A percentile compares a stretch with the other conserved stretches of the same genome.
Conservation (phyloP, 768 basidiomycete species). For the Tricholoma saponaceum region DNA sequence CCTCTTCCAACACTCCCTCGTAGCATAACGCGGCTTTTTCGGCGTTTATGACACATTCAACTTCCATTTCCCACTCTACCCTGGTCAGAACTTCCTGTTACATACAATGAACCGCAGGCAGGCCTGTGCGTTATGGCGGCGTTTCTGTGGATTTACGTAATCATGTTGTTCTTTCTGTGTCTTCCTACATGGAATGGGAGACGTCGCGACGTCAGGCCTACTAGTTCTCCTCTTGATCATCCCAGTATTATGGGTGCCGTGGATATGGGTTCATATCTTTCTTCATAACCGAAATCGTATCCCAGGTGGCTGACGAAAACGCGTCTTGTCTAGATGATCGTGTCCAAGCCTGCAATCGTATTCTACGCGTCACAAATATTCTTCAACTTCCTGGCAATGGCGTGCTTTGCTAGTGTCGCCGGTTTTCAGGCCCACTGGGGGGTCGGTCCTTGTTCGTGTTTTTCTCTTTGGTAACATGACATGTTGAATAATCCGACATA, state of each 20-base stretch:
- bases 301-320: not conserved
- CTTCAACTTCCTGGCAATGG: slow-evolving; percentile 92
- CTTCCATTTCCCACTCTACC: slow-evolving; percentile 9
- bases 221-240: slow-evolving; percentile 63
- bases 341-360: slow-evolving; percentile 78
- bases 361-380: slow-evolving; percentile 78
- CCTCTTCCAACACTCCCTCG: not conserved
- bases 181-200: slow-evolving; percentile 28
- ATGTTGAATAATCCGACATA: slow-evolving; percentile 14
- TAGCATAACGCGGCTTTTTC: not conserved
- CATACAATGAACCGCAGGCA: not conserved
- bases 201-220: slow-evolving; percentile 34
- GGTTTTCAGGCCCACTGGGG: slow-evolving; percentile 82
- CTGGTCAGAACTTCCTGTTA: slow-evolving; percentile 5
- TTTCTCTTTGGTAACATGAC: not conserved
- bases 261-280: slow-evolving; percentile 58
- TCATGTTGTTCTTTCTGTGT: slow-evolving; percentile 34
- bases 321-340: slow-evolving; percentile 63
- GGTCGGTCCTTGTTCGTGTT: slow-evolving; percentile 78
- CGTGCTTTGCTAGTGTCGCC: slow-evolving; percentile 87
- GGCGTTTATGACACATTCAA: not conserved
- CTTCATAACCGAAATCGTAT: slow-evolving; percentile 11
- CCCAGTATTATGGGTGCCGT: slow-evolving; percentile 59
- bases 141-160: slow-evolving; percentile 38
- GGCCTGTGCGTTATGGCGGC: slow-evolving; percentile 2